Conservation (phyloP, 2,329 filamentous ascomycete genomes). For the Microdochium bolleyi region DNA sequence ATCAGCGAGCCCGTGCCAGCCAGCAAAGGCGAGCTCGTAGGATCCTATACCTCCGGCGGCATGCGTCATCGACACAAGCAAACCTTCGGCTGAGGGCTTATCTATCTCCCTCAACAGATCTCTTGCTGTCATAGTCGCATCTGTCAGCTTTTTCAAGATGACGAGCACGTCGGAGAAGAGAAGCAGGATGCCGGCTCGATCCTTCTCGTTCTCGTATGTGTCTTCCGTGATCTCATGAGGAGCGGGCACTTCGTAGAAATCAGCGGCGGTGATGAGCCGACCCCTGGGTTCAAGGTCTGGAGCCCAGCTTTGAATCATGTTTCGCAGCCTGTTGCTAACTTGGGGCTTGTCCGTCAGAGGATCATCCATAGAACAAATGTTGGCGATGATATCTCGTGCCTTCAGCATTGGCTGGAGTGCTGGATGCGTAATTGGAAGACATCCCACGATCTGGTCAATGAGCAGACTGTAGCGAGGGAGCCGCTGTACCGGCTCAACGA, state of each 20-base stretch:
- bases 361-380: constrained; percentile 89
- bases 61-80: constrained; percentile 57
- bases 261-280: constrained; percentile 71
- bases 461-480: constrained; percentile 91
- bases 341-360: constrained; percentile 63
- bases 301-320: constrained; percentile 74
- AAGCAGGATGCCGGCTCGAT: constrained; percentile 63
- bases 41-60: constrained; percentile 50
- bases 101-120: constrained; percentile 80
- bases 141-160: constrained; percentile 62
- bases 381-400: constrained; percentile 86
- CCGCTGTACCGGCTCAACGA: constrained; percentile 94
- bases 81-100: constrained; percentile 59
- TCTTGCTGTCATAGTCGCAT: constrained; percentile 59
- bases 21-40: constrained; percentile 68
- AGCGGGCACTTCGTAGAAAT: constrained; percentile 68
- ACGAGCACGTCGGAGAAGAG: constrained; percentile 79
- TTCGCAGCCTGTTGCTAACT: constrained; percentile 64
- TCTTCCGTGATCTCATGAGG: constrained; percentile 53
- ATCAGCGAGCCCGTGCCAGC: constrained; percentile 61
- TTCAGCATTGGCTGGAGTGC: constrained; percentile 77
- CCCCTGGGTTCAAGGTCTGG: constrained; percentile 62
- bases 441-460: constrained; percentile 89
- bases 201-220: constrained; percentile 40
- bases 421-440: constrained; percentile 77